Base-by-base conservation (phyloP, 139 green algal species). In the Desmodesmus armatus region DNA sequence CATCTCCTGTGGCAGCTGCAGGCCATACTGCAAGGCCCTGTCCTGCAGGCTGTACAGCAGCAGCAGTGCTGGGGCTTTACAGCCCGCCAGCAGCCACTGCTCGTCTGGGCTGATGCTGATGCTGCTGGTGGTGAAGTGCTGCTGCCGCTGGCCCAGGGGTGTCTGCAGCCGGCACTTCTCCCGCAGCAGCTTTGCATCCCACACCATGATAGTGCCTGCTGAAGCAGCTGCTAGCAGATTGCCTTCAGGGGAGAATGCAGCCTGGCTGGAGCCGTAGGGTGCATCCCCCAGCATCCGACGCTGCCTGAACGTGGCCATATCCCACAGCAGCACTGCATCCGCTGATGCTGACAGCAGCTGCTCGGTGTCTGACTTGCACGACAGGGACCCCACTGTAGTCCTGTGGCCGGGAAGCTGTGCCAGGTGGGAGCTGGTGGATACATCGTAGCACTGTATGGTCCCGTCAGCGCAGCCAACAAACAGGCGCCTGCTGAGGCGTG, bases 291-390 rank as follows among this genome's bases (percentile, higher is more conserved):
- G 78, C 78, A 84, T 84, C n/a, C 63, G 55, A 29, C 41, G 41
- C 31, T 76, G 78, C 49, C 62, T 70, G 60, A 49, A 84, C 23
- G 78, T 82, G 37, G 55, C 31, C 49, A 80, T 39, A 7, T 80
- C 67, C 80, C 80, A 86, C 13, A 80, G 51, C 27, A 73, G 25
- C 25, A 86, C 67, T 35, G 47, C 70, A 35, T 80, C 80, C 43
- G 67, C 35, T 23, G 67, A 72, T 15, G 80, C 70, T 40, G 80
- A 78, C 6, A 79, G 47, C 66, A 86, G 69, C 69, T 86, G 80
- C 69, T 86, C 80, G 9, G 67, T 71, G 69, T 70, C 70, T 31
- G 67, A 41, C n/a, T 55, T 71, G 35, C 33, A 66, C 6, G 67
- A 60, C 37, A 86, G 51, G 27, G 63, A 51, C 5, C 27, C 5